Base-by-base conservation (phyloP, 768 basidiomycete genomes). In the Tephrocybe sp. region DNA sequence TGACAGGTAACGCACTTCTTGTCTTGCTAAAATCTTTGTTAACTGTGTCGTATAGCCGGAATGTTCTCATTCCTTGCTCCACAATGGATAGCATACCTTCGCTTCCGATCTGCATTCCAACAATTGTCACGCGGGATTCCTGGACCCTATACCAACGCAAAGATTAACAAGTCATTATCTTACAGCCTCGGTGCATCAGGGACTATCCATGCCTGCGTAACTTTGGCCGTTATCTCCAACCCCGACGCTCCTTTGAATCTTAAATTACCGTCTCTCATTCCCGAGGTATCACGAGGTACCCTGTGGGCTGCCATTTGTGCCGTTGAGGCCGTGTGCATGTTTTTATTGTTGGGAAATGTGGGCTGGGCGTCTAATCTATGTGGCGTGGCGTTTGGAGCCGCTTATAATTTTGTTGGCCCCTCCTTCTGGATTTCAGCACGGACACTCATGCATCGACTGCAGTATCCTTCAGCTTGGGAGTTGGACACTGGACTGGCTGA, bases 11-110 rank as follows among this genome's bases (percentile, higher is more conserved):
- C n/a, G n/a, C 18, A 13, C 5, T 9, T 28, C 32, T 1, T 22
- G 24, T 1, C 9, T 28, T 31, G 18, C 42, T 15, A 15, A 5
- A 39, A 9, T 16, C 4, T 40, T 24, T 13, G 12, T 24, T 18
- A 12, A 18, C 15, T 15, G 12, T 7, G 8, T 38, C 24, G 13
- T 21, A 15, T 5, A 52, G 51, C 51, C 5, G 51, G 51, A 34
- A 52, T 52, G 51, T 52, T 52, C 44, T 52, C 51, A 15, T 46
- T 52, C 37, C 39, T 52, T 22, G 44, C 51, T 0, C 44, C 51
- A 9, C 51, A 46, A 39, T 46, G 32, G 19, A 24, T 52, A 9
- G 22, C 32, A 1, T 52, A 45, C 51, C 35, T 52, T 12, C 51
- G 51, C 1, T 52, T 52, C 31, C 36, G 51, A n/a, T 4, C 44